Percentiles rank a stretch among this genome's conserved stretches.
Evolutionary conservation across 495 filamentous ascomycete genomes (phyloP).

Genomic region (Glarea lozoyensis): DNA sequence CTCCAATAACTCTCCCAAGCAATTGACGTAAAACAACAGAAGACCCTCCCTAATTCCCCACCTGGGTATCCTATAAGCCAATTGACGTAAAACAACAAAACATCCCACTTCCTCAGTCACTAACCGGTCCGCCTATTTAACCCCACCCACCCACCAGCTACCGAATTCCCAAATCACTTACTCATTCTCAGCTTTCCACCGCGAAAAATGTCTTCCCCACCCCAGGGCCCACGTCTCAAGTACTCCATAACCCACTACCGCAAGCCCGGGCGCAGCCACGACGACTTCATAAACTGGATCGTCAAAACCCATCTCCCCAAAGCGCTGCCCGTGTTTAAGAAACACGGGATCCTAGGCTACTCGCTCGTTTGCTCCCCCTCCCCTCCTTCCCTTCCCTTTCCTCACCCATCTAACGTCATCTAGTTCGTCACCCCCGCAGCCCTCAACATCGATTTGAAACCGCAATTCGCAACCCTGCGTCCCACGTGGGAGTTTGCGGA

Average conservation of each 20-base stretch:
- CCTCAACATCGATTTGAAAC: conserved; percentile 20
- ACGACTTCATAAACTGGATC: conserved; percentile 27
- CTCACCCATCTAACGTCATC: not conserved
- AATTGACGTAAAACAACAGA: too few relatives aligned
- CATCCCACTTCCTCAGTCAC: too few relatives aligned
- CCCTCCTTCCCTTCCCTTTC: not conserved
- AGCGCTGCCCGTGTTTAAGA: conserved; percentile 26
- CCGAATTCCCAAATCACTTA: too few relatives aligned
- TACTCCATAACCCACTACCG: conserved; percentile 26
- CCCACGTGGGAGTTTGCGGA: conserved; percentile 25
- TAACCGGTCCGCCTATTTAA: too few relatives aligned
- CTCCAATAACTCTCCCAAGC: too few relatives aligned
- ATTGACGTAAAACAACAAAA: too few relatives aligned
- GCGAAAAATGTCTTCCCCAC: too few relatives aligned
- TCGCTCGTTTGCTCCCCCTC: conserved; percentile 18
- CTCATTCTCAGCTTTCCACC: too few relatives aligned
- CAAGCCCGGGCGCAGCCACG: conserved; percentile 21
- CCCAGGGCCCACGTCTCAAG: conserved; percentile 35
- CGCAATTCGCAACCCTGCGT: conserved; percentile 10
- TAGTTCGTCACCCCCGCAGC: conserved; percentile 24
- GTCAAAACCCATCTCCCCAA: conserved; percentile 24
- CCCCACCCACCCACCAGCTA: too few relatives aligned
- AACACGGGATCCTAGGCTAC: conserved; percentile 19
- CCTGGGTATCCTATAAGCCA: too few relatives aligned
- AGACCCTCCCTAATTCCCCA: too few relatives aligned